Conservation (phyloP, 495 filamentous ascomycete species). For the Penicillium goetzii region DNA sequence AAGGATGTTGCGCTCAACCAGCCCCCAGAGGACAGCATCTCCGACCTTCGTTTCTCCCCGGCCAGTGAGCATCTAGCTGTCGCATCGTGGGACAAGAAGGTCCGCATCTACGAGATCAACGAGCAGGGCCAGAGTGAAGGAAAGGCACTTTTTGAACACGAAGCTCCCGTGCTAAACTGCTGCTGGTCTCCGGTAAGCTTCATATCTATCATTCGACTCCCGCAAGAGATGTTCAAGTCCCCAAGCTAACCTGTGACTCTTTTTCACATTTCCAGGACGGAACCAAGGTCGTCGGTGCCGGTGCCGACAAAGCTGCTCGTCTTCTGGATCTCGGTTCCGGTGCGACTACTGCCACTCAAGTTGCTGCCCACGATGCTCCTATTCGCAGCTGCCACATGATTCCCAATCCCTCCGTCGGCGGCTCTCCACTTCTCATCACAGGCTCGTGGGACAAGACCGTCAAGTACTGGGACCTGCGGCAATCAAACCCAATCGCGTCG, state of each 20-base stretch:
- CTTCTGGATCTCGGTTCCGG: conserved; percentile 71
- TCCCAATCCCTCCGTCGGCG: conserved; percentile 49
- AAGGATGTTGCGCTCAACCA: conserved; percentile 79
- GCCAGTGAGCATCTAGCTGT: conserved; percentile 78
- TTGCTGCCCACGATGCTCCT: conserved; percentile 79
- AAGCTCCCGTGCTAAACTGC: conserved; percentile 75
- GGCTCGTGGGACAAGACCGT: conserved; percentile 96
- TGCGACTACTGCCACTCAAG: conserved; percentile 58
- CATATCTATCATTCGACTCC: background rate
- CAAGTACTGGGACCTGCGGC: conserved; percentile 92
- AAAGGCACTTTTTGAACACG: conserved; percentile 77
- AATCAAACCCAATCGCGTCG: conserved; percentile 61
- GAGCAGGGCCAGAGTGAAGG: conserved; percentile 69
- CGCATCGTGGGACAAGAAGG: conserved; percentile 91
- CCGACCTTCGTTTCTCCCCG: conserved; percentile 81
- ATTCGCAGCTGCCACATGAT: conserved; percentile 81
- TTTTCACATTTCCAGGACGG: conserved; percentile 57
- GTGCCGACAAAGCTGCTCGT: conserved; percentile 82
- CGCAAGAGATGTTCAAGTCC: background rate
- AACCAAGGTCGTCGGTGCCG: conserved; percentile 76
- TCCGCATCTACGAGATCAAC: conserved; percentile 88
- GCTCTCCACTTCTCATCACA: conserved; percentile 72
- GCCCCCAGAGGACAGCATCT: conserved; percentile 85
- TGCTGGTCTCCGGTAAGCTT: conserved; percentile 80
- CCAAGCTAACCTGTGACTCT: conserved; percentile 12